Conservation (phyloP, 225 moss, liverwort and hornwort species). For the Physcomitrellopsis africana region DNA sequence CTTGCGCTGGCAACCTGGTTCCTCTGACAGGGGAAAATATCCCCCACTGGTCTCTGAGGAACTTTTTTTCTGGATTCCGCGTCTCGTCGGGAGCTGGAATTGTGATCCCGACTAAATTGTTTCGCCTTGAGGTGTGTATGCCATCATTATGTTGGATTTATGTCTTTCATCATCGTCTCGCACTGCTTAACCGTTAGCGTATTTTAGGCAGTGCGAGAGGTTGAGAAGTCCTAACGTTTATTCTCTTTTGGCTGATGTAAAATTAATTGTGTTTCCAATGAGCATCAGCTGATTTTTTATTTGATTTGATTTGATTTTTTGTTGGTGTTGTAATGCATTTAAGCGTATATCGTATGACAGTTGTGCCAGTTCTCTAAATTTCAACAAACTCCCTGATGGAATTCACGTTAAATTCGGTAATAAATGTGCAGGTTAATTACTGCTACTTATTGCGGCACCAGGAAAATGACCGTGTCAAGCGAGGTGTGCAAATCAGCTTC, state of each 20-base stretch:
- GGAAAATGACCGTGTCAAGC: conserved; percentile 65
- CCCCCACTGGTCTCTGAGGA: conserved; percentile 50
- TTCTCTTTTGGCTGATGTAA: not conserved
- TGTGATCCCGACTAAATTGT: conserved; percentile 82
- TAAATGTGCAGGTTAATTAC: conserved; percentile 65
- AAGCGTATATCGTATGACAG: not conserved
- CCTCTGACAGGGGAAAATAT: conserved; percentile 60
- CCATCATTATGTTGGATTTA: conserved; percentile 13
- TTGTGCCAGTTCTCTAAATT: conserved; percentile 3
- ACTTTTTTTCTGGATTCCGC: conserved; percentile 67
- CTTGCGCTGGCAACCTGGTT: conserved; percentile 76
- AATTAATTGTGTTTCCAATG: not conserved
- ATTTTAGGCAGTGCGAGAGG: not conserved
- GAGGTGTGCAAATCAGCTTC: conserved; percentile 81
- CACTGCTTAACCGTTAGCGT: conserved; percentile 33
- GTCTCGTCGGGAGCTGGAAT: conserved; percentile 71
- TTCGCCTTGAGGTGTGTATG: conserved; percentile 72
- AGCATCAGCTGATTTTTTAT: not conserved
- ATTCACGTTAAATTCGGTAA: not conserved
- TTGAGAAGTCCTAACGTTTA: not conserved
- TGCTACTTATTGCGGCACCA: conserved; percentile 71
- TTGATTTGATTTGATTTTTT: no score
- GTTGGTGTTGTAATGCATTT: not conserved
- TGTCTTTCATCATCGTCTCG: not conserved
- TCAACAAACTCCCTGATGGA: not conserved